Percentiles rank a stretch among this genome's conserved stretches.
These are phyloP conservation scores for Symbiodinium natans DNA, from an alignment of 73 alveolate species.

Conservation along the genomic window DNA sequence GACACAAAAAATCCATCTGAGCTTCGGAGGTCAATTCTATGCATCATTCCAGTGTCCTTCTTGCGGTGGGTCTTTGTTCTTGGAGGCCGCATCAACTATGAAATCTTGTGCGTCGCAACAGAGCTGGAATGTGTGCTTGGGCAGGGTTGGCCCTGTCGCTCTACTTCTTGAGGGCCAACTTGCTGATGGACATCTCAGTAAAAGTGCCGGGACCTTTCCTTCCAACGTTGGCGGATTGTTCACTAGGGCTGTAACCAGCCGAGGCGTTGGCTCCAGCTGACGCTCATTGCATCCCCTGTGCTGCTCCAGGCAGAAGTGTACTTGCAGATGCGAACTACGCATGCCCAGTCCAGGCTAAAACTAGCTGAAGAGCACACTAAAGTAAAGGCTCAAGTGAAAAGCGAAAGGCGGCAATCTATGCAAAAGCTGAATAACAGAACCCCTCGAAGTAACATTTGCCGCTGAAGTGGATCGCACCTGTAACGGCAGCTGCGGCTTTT, in stretches of 20 bases:
- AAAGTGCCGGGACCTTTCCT: slow-evolving; percentile 11
- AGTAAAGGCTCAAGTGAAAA: no score
- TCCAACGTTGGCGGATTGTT: background rate
- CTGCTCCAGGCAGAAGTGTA: slow-evolving; percentile 60
- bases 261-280: slow-evolving; percentile 91
- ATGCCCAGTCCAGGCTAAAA: background rate
- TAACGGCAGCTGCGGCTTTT: no score
- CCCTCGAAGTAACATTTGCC: no score
- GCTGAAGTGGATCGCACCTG: no score
- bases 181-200: slow-evolving; percentile 61
- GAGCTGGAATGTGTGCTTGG: no score
- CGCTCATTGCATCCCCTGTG: slow-evolving; percentile 68
- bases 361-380: no score
- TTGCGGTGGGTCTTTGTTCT: slow-evolving; percentile 83
- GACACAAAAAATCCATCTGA: no score
- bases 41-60: slow-evolving; percentile 80
- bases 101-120: background rate
- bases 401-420: no score
- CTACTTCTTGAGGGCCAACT: slow-evolving; percentile 40
- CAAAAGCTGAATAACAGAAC: no score
- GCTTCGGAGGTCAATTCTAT: slow-evolving; percentile 89
- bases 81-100: slow-evolving; percentile 2
- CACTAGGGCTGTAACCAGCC: background rate
- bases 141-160: slow-evolving; percentile 76
- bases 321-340: background rate